phyloP scores from a whole-genome alignment of 2,329 filamentous ascomycete species.

The Penicillium sp. region DNA sequence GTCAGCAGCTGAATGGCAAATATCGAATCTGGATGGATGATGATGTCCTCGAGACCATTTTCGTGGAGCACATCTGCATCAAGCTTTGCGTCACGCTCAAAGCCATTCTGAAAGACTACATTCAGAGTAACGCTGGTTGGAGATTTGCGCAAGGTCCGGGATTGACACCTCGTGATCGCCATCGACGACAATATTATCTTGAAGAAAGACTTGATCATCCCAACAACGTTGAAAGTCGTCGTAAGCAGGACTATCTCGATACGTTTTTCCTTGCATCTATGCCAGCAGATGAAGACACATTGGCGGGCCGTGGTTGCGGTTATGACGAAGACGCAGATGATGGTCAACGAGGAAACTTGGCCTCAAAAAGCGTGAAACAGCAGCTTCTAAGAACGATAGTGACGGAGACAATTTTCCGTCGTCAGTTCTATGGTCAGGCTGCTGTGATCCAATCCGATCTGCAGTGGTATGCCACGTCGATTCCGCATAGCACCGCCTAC shows the following conservation, averaged over 20 bases:
- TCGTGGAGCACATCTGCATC: constrained; percentile 43
- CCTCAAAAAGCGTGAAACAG: not conserved
- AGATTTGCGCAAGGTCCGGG: not conserved
- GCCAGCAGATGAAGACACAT: not conserved
- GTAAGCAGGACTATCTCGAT: not conserved
- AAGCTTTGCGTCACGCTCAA: not conserved
- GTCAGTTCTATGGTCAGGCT: not conserved
- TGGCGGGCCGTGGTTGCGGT: not conserved
- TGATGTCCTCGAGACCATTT: constrained; percentile 47
- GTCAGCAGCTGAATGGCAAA: constrained; percentile 45
- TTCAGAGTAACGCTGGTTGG: not conserved
- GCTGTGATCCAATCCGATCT: not conserved
- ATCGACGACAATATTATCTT: not conserved
- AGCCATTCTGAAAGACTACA: not conserved
- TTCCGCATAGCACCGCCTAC: not conserved
- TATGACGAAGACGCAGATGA: not conserved
- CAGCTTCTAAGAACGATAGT: not conserved
- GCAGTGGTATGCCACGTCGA: not conserved
- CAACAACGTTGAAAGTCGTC: not conserved
- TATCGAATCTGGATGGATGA: constrained; percentile 50
- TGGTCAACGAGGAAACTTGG: not conserved
- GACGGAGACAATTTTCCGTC: not conserved
- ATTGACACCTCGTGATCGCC: not conserved
- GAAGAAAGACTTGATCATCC: not conserved
- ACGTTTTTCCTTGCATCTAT: not conserved